Conservation (phyloP, 441 rosid genomes). For the Lepidium campestre region DNA sequence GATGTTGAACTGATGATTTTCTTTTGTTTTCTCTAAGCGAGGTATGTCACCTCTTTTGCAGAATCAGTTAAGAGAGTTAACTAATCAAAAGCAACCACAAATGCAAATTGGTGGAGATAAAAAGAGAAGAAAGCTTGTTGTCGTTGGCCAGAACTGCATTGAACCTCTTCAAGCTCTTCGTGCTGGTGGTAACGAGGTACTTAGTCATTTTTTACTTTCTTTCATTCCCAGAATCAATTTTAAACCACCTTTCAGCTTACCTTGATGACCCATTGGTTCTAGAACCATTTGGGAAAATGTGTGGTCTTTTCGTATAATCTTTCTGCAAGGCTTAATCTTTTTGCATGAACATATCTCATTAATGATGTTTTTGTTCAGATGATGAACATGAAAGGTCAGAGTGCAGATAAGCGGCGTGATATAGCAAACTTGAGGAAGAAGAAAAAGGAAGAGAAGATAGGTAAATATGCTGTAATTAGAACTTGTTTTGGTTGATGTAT, state of each 20-base stretch:
- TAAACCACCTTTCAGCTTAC: not conserved
- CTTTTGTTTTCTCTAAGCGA: conserved; percentile 37
- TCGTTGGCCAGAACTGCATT: conserved; percentile 76
- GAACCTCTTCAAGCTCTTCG: conserved; percentile 95
- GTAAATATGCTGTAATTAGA: conserved; percentile 20
- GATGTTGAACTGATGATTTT: not conserved
- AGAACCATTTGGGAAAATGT: not conserved
- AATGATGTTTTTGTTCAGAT: conserved; percentile 34
- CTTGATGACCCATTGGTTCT: not conserved
- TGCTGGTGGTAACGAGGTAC: conserved; percentile 65
- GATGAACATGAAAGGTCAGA: conserved; percentile 48
- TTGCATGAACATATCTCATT: not conserved
- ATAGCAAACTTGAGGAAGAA: conserved; percentile 49
- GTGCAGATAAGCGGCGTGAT: conserved; percentile 47
- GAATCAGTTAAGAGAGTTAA: conserved; percentile 66
- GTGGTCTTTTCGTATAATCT: not conserved
- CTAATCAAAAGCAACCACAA: conserved; percentile 36
- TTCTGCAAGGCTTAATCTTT: not conserved
- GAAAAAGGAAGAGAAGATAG: conserved; percentile 80
- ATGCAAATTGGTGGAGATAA: conserved; percentile 30
- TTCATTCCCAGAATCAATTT: not conserved
- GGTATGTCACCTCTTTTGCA: conserved; percentile 74
- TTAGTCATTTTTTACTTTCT: not conserved
- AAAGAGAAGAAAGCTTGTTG: conserved; percentile 56
- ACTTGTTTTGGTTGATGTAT: not conserved